Conservation (phyloP, 2,329 filamentous ascomycete genomes). For the Harringtonia aguacate region DNA sequence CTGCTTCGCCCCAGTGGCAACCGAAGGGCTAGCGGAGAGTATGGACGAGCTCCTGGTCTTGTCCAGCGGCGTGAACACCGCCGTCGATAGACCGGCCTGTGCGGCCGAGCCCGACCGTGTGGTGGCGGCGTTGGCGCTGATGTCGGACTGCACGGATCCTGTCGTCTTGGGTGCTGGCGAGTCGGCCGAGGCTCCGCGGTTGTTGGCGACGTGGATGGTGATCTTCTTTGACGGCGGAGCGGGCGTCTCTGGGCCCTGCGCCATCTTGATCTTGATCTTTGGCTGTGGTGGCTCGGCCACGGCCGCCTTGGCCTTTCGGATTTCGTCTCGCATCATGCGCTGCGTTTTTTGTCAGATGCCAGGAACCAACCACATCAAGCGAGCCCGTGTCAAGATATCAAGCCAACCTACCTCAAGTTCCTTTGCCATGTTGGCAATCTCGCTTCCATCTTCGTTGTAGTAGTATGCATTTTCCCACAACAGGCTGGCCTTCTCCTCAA, state of each 20-base stretch:
- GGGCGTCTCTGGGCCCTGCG: conserved; percentile 33
- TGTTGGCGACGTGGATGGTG: conserved; percentile 57
- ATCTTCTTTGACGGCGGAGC: conserved; percentile 46
- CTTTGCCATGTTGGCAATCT: conserved; percentile 66
- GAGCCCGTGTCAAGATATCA: no score
- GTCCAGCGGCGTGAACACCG: conserved; percentile 17
- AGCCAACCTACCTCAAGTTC: conserved; percentile 72
- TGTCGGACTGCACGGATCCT: conserved; percentile 22
- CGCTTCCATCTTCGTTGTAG: conserved; percentile 88
- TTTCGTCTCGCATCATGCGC: conserved; percentile 48
- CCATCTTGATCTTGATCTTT: conserved; percentile 72
- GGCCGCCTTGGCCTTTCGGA: conserved; percentile 60
- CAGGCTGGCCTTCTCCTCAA: conserved; percentile 68
- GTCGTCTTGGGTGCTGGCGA: conserved; percentile 36
- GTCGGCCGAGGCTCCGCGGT: conserved; percentile 39
- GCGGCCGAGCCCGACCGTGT: conserved; percentile 1
- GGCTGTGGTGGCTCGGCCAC: conserved; percentile 64
- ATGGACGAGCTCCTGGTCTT: conserved; percentile 31
- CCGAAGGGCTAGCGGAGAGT: conserved; percentile 35
- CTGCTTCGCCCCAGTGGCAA: conserved; percentile 19
- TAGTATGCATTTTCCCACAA: conserved; percentile 83
- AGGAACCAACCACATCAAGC: no score
- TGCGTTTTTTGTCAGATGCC: no score
- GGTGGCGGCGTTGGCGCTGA: conserved; percentile 19
- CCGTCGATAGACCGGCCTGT: conserved; percentile 10